These are phyloP conservation scores for Penicillium sp. DNA, from an alignment of 2,329 filamentous ascomycete species.

Conservation along the genomic window DNA sequence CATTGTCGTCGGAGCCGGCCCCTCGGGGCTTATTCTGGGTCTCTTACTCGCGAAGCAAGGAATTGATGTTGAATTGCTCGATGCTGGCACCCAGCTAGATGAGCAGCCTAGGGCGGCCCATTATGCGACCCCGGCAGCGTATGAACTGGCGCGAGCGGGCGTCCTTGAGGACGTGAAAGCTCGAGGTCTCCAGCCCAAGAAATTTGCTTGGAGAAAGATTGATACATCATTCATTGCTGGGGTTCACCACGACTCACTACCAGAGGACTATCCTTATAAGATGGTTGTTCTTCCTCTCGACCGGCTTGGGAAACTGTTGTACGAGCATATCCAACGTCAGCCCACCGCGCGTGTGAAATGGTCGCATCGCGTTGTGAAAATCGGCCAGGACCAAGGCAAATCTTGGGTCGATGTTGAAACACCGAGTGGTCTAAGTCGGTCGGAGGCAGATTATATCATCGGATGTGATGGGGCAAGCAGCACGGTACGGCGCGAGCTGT, in stretches of 20 bases:
- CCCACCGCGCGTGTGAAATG: slow-evolving; percentile 46
- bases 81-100: slow-evolving; percentile 60
- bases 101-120: slow-evolving; percentile 66
- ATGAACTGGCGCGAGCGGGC: slow-evolving; percentile 63
- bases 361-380: slow-evolving; percentile 52
- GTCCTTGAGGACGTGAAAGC: slow-evolving; percentile 57
- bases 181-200: slow-evolving; percentile 47
- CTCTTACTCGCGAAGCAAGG: slow-evolving; percentile 38
- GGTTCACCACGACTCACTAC: slow-evolving; percentile 29
- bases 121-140: slow-evolving; percentile 63
- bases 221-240: slow-evolving; percentile 40
- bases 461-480: slow-evolving; percentile 58
- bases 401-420: slow-evolving; percentile 48
- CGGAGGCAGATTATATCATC: slow-evolving; percentile 57
- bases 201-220: slow-evolving; percentile 52
- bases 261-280: slow-evolving; percentile 36
- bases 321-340: slow-evolving; percentile 41
- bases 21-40: slow-evolving; percentile 35
- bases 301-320: slow-evolving; percentile 48
- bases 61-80: slow-evolving; percentile 48
- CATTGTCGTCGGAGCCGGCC: slow-evolving; percentile 40
- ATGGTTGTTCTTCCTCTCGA: slow-evolving; percentile 53
- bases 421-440: slow-evolving; percentile 6
- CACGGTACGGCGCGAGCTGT: slow-evolving; percentile 53
- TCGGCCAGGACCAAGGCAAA: slow-evolving; percentile 52